Percentiles rank a stretch among this genome's conserved stretches.
These are phyloP conservation scores for Auriscalpium microsporum DNA, from an alignment of 768 basidiomycete species.

Conservation along the genomic window DNA sequence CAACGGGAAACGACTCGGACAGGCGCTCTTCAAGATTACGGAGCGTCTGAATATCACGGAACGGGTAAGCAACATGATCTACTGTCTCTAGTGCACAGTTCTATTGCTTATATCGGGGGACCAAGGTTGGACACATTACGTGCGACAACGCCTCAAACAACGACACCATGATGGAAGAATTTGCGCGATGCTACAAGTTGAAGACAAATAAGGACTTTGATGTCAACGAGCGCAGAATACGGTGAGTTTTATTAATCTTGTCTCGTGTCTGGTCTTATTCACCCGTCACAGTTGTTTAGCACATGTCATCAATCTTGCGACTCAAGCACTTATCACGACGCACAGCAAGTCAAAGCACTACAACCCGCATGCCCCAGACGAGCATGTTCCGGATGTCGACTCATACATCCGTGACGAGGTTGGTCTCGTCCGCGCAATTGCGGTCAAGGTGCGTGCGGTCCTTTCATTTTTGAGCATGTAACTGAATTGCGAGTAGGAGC, in stretches of 20 bases:
- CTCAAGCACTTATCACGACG: slow-evolving; percentile 20
- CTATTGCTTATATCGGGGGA: not conserved
- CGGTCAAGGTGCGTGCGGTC: slow-evolving; percentile 17
- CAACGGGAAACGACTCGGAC: slow-evolving; percentile 26
- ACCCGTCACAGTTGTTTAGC: slow-evolving; percentile 21
- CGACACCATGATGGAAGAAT: slow-evolving; percentile 24
- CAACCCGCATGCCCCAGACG: slow-evolving; percentile 17
- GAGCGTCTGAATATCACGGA: slow-evolving; percentile 20
- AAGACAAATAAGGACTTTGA: slow-evolving; percentile 4
- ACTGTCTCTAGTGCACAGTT: not conserved
- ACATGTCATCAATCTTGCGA: slow-evolving; percentile 28
- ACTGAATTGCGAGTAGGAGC: slow-evolving; percentile 1
- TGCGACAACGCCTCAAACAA: slow-evolving; percentile 33
- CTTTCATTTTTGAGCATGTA: not conserved
- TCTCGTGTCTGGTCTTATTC: not conserved
- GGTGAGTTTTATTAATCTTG: slow-evolving; percentile 3
- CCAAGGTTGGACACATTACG: slow-evolving; percentile 28
- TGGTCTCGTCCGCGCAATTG: slow-evolving; percentile 20
- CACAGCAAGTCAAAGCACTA: slow-evolving; percentile 21
- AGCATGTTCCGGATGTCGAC: not conserved
- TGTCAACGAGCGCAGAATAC: slow-evolving; percentile 4
- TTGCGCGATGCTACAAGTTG: slow-evolving; percentile 11
- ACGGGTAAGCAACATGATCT: slow-evolving; percentile 17
- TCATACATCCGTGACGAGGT: slow-evolving; percentile 18
- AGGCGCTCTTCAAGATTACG: slow-evolving; percentile 30